Conservation (phyloP, 2,329 filamentous ascomycete genomes). For the Nemania abortiva region DNA sequence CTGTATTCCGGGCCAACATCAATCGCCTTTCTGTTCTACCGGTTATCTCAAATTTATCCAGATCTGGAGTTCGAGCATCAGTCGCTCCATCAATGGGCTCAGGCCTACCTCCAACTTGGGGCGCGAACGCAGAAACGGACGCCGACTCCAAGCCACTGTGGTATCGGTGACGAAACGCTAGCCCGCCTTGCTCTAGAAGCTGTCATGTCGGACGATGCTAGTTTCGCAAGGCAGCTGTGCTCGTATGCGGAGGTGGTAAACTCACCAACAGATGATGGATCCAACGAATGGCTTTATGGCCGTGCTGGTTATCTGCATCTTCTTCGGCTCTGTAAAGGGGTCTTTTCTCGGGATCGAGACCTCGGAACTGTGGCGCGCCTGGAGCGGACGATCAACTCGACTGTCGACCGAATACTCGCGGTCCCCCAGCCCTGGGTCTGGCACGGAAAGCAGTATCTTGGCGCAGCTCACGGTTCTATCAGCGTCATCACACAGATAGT, state of each 20-base stretch:
- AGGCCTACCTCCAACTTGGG: constrained; percentile 59
- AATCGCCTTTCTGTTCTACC: constrained; percentile 67
- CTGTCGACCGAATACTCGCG: constrained; percentile 71
- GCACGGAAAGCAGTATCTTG: constrained; percentile 72
- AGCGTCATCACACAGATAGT: constrained; percentile 79
- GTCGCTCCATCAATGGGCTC: constrained; percentile 59
- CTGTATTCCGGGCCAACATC: constrained; percentile 67
- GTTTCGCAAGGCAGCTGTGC: constrained; percentile 57
- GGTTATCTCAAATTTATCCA: constrained; percentile 59
- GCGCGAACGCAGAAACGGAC: constrained; percentile 49
- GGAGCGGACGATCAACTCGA: constrained; percentile 65
- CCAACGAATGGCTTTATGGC: constrained; percentile 75
- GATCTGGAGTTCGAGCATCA: constrained; percentile 58
- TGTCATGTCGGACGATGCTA: constrained; percentile 56
- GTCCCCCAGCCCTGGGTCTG: constrained; percentile 69
- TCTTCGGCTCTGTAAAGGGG: constrained; percentile 68
- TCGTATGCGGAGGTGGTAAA: constrained; percentile 58
- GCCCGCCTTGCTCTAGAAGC: constrained; percentile 60
- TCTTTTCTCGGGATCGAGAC: constrained; percentile 55
- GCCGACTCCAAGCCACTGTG: constrained; percentile 60
- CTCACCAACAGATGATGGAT: constrained; percentile 58
- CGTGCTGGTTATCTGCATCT: constrained; percentile 76
- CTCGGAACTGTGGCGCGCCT: constrained; percentile 61
- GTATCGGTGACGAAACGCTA: constrained; percentile 63
- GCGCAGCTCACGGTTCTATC: constrained; percentile 75